Evolutionary conservation across 305 asterid genomes (phyloP), one percentile per base, ranked within the genome.

Genomic region (Euphrasia arctica): DNA sequence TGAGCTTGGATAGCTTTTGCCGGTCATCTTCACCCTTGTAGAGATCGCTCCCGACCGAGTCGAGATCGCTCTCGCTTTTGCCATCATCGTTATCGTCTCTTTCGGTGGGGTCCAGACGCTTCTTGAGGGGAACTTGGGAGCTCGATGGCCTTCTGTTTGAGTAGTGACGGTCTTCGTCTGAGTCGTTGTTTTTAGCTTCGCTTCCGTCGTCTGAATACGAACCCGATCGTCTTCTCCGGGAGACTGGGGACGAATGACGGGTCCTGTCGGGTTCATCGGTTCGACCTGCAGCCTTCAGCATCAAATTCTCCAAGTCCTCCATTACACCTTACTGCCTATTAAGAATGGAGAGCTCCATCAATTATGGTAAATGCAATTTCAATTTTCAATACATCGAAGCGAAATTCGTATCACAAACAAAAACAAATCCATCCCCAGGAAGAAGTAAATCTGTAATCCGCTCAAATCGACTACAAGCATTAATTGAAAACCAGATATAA

Each of bases 41-140:
- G 62, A 92, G 86, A 74, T 92, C 98, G 74, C 98, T 92, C 72
- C 97, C 98, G 50, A 92, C 84, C 57, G 97, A 89, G 74, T 90
- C 97, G 52, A 80, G 92, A 66, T 92, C 98, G 60, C 98, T 92
- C 75, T 87, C 92, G 66, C 68, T 85, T 34, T 80, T 90, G 51
- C 58, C 74, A 59, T 73, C 84, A 71, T 77, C 79, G 55, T 75
- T 65, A 66, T 88, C 89, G 42, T 85, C 96, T 73, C 87, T 85
- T 63, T 87, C 96, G 1, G 79, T n/a, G 15, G 95, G 81, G 67
- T 88, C 97, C 80, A 83, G 65, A 73, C 98, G 83, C 77, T 93
- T 90, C 81, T 93, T 90, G 32, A 90, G 93, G 60, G 98, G 97
- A 29, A 92, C 92, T 67, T 87, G 95, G 0, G 96, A 80, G 56